A percentile compares a stretch with the other conserved stretches of the same genome.
Evolutionary conservation across 2,329 filamentous ascomycete genomes (phyloP).

Genomic region (Trichoderma sp.): DNA sequence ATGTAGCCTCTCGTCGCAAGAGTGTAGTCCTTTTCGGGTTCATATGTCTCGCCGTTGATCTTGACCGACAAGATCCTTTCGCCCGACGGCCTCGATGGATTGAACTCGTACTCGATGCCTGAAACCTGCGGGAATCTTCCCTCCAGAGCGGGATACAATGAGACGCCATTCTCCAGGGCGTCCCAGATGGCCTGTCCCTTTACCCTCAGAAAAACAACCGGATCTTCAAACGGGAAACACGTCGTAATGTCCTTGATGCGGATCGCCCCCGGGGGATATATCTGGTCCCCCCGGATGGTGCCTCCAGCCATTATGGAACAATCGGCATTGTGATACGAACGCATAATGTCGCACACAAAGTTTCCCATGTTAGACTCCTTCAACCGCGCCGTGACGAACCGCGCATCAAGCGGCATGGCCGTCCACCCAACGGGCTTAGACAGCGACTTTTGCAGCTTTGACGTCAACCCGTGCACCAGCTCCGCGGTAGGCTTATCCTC

Average conservation of each 20-base stretch:
- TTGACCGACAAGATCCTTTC: conserved; percentile 64
- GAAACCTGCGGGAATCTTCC: conserved; percentile 84
- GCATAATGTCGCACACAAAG: conserved; percentile 90
- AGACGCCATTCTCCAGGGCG: conserved; percentile 84
- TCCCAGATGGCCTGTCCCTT: conserved; percentile 72
- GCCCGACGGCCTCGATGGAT: conserved; percentile 62
- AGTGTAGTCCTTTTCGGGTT: conserved; percentile 66
- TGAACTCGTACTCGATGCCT: conserved; percentile 75
- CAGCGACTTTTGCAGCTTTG: conserved; percentile 72
- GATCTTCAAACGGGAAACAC: conserved; percentile 92
- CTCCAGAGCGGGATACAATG: conserved; percentile 79
- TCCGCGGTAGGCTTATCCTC: conserved; percentile 63
- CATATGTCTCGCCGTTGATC: conserved; percentile 63
- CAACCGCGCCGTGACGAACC: conserved; percentile 79
- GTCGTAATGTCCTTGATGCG: conserved; percentile 80
- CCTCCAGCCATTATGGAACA: conserved; percentile 83
- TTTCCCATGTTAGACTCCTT: conserved; percentile 85
- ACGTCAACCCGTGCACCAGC: conserved; percentile 69
- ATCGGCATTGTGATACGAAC: conserved; percentile 77
- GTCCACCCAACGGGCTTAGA: conserved; percentile 85
- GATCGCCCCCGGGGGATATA: conserved; percentile 80
- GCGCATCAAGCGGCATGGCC: conserved; percentile 76
- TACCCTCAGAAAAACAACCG: conserved; percentile 75
- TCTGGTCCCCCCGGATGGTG: conserved; percentile 84
- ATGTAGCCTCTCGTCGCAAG: conserved; percentile 86